Conservation (phyloP, 441 rosid genomes). For the Iberis amara region DNA sequence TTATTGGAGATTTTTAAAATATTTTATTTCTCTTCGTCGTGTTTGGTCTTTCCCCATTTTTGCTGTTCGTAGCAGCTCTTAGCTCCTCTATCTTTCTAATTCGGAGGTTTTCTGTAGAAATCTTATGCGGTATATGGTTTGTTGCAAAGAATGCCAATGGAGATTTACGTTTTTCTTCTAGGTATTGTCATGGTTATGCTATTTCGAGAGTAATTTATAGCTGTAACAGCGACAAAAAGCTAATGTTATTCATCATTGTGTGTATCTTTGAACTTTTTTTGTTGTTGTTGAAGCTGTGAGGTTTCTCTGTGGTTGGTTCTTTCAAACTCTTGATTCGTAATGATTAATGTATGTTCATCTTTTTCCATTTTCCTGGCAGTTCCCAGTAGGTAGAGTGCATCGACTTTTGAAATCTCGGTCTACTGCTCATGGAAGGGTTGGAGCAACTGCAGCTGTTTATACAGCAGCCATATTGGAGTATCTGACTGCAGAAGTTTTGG, state of each 20-base stretch:
- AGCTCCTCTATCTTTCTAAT: no score
- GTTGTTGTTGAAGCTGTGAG: background rate
- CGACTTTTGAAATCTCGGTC: slow-evolving; percentile 56
- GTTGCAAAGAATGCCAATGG: no score
- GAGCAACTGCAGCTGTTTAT: slow-evolving; percentile 76
- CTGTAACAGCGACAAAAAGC: background rate
- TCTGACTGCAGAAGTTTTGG: slow-evolving; percentile 66
- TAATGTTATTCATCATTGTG: background rate
- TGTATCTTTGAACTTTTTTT: background rate
- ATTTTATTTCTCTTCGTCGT: background rate
- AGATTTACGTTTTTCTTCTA: no score
- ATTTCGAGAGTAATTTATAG: background rate
- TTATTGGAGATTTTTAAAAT: background rate
- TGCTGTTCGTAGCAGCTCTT: background rate
- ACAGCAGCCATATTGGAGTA: slow-evolving; percentile 75
- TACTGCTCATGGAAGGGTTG: slow-evolving; percentile 69
- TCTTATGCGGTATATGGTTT: no score
- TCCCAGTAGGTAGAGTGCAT: slow-evolving; percentile 60
- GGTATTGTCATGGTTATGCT: background rate
- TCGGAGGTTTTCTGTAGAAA: no score
- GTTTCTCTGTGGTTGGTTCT: background rate
- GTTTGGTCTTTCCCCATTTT: background rate
- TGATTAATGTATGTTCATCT: background rate
- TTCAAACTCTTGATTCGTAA: no score
- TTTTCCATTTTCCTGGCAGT: slow-evolving; percentile 30